A percentile compares a stretch with the other conserved stretches of the same genome.
Evolutionary conservation across 2,329 filamentous ascomycete genomes (phyloP).

Genomic region (Scleromitrula shiraiana): DNA sequence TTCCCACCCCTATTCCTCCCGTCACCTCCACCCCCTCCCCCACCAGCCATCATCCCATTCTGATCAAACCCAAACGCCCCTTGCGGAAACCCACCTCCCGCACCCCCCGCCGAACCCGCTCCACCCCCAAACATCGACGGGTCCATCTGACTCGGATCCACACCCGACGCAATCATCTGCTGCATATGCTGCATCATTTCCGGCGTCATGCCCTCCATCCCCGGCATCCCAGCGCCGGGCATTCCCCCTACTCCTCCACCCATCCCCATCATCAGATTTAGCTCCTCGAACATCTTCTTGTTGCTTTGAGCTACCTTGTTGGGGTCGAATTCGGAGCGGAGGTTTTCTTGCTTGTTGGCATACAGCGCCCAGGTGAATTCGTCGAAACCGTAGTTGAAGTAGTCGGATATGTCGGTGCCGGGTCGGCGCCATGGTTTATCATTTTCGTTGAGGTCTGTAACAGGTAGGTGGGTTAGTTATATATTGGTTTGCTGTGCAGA

Average conservation of each 20-base stretch:
- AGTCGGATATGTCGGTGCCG: conserved; percentile 89
- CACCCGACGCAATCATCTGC: conserved; percentile 58
- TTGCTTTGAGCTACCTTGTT: conserved; percentile 53
- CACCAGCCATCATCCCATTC: conserved; percentile 17
- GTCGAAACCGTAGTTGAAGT: conserved; percentile 98
- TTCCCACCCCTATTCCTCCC: conserved; percentile 26
- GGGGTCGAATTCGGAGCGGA: conserved; percentile 68
- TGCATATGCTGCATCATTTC: conserved; percentile 65
- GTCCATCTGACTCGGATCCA: conserved; percentile 61
- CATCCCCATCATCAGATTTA: conserved; percentile 61
- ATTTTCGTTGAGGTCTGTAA: conserved; percentile 61
- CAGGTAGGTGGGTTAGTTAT: conserved; percentile 3
- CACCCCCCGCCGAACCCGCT: conserved; percentile 42
- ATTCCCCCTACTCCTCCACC: conserved; percentile 38
- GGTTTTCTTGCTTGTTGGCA: conserved; percentile 74
- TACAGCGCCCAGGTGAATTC: conserved; percentile 98
- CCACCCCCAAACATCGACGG: conserved; percentile 52
- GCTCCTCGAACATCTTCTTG: conserved; percentile 73
- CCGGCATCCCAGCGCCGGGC: conserved; percentile 37
- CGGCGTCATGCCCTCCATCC: conserved; percentile 55
- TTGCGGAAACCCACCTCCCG: conserved; percentile 32
- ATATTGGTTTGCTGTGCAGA: not conserved
- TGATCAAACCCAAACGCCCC: conserved; percentile 28
- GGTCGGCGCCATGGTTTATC: conserved; percentile 94
- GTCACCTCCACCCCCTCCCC: conserved; percentile 18